Base-by-base conservation (phyloP, 2,329 filamentous ascomycete genomes). In the Zopfia rhizophila region DNA sequence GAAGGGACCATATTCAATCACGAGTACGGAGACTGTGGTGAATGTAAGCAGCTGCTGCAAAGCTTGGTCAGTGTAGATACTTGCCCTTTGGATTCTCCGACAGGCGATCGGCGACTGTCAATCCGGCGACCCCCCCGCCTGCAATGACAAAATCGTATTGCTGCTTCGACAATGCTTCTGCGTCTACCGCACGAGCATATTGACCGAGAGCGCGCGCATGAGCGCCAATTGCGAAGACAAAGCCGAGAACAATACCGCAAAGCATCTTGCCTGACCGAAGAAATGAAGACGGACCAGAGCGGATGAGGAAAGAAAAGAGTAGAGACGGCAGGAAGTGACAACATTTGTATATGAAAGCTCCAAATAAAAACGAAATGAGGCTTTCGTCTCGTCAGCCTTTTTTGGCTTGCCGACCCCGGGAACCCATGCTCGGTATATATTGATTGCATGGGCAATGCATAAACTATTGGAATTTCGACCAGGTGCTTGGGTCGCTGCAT, bases 1-100 rank as follows among this genome's bases (percentile, higher is more conserved):
- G 25, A 66, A 60, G 0, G 56, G 56, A 16, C 61, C 64, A 25
- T 49, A 59, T 35, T 68, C 64, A n/a, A 68, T 47, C 12, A 68
- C 63, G 3, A 68, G 51, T 2, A 66, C 61, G 10, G 48, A 54
- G 3, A 53, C 60, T 66, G 19, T 13, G 18, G 13, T 18, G 14
- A n/a, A n/a, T 3, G 14, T 43, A 13, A 33, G 28, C n/a, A 8
- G 28, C 16, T 19, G 5, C 24, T 13, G 12, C 2, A 19, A 2
- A 21, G 23, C 19, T 17, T n/a, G 17, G 38, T 25, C 11, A 8
- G 19, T 10, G 17, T n/a, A 24, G 21, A 11, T 51, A 56, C 36
- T 17, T n/a, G 29, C 53, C 25, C 35, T 53, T 49, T 19, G 56
- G 51, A 22, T 62, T 42, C 40, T 64, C 60, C 8, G 52, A 56